Evolutionary conservation across 331 rosid genomes (phyloP).

Genomic region (Quercus tomentella): DNA sequence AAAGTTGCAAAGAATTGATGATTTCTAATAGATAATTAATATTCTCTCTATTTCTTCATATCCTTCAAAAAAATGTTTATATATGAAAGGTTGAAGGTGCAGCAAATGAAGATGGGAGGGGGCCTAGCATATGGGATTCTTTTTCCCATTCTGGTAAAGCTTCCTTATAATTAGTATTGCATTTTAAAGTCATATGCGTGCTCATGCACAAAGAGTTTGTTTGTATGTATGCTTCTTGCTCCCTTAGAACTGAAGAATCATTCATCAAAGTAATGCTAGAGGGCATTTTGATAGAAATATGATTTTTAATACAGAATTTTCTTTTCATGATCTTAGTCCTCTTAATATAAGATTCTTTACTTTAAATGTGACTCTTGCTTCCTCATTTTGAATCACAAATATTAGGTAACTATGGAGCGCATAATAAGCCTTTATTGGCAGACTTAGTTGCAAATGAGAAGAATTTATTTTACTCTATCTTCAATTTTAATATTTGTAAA

Average conservation of each 20-base stretch:
- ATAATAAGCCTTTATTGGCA: background rate
- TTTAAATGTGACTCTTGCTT: background rate
- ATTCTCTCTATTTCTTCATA: background rate
- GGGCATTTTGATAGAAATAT: background rate
- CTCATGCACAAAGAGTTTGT: background rate
- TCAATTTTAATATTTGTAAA: background rate
- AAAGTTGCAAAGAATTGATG: too few relatives aligned
- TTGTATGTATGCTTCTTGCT: background rate
- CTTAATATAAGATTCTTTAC: background rate
- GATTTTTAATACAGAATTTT: background rate
- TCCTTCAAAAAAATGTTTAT: too few relatives aligned
- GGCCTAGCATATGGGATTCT: slow-evolving; percentile 50
- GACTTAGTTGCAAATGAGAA: background rate
- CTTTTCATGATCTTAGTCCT: background rate
- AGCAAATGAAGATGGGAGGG: slow-evolving; percentile 47
- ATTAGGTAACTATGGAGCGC: background rate
- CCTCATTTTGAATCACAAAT: background rate
- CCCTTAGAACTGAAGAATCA: background rate
- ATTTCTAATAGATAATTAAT: background rate
- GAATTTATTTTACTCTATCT: background rate
- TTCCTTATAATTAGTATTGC: background rate
- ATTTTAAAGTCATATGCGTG: background rate
- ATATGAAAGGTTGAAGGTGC: slow-evolving; percentile 50
- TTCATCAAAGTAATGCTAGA: background rate
- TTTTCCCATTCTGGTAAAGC: slow-evolving; percentile 26